Evolutionary conservation across 164 flowering plant genomes (phyloP), one percentile per base, ranked within the genome.

Genomic region (Dillenia suffruticosa): DNA sequence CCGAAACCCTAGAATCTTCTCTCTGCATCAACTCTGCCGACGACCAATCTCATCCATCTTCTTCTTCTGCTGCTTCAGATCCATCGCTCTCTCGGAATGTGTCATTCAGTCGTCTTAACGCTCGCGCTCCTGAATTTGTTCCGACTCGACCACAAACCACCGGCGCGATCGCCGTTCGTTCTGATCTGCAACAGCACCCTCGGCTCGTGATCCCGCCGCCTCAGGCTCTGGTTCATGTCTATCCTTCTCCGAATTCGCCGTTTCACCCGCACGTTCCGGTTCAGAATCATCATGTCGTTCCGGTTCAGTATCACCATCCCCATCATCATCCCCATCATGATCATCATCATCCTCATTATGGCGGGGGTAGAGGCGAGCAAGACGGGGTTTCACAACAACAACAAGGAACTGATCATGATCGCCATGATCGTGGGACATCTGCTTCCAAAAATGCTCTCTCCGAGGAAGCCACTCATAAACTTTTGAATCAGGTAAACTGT

Each of bases 51-150:
- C 62, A 55, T 50, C 59, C n/a, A 32, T 48, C 67, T 40, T 40
- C 64, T n/a, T 10, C 40, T 12, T 59, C 57, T 12, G 15, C 58
- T 1, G 56, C 74, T 10, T 68, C 79, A 14, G 82, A 81, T 74
- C 78, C 79, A 1, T 67, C 78, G 4, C 74, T 79, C 10, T 73
- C 77, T 7, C 70, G 84, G 14, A 81, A 63, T 72, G 53, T 54
- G 0, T 86, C 96, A 3, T 72, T 74, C 53, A 84, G 87, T 57
- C 75, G 81, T 10, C 87, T 89, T 63, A 91, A 85, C 74, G 97
- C 96, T 4, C 70, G 70, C 62, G 93, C 96, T 9, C 90, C 97
- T 0, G 96, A 87, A 76, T 92, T 89, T 71, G 88, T 89, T 32
- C 96, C 77, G 7, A 32, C 40, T 32, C 40, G 40, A 32, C 40